Conservation (phyloP, 2,329 filamentous ascomycete genomes). For the Phaeosphaeria sp. region DNA sequence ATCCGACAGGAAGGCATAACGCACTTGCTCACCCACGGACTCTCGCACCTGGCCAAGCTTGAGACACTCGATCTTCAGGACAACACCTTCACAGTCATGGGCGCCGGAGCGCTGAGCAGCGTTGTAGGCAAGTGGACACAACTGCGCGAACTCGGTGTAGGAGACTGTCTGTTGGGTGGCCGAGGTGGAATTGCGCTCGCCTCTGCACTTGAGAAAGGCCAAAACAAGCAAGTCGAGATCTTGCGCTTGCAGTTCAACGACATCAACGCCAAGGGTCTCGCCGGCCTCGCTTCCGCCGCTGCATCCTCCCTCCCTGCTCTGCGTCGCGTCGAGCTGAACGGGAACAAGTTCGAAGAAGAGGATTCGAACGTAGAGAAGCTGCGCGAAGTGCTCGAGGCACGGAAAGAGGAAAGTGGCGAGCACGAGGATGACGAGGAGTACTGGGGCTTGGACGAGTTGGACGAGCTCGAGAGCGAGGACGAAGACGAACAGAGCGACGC, state of each 20-base stretch:
- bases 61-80: slow-evolving; percentile 90
- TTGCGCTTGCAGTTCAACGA: slow-evolving; percentile 94
- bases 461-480: slow-evolving; percentile 83
- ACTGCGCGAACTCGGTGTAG: slow-evolving; percentile 83
- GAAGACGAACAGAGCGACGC: slow-evolving; percentile 80
- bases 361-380: slow-evolving; percentile 74
- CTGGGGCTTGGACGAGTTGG: slow-evolving; percentile 64
- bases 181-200: slow-evolving; percentile 79
- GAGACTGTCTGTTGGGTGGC: slow-evolving; percentile 82
- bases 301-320: slow-evolving; percentile 72
- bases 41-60: slow-evolving; percentile 72
- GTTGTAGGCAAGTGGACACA: slow-evolving; percentile 77
- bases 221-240: slow-evolving; percentile 79
- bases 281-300: slow-evolving; percentile 72
- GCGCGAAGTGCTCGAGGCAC: slow-evolving; percentile 70
- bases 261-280: slow-evolving; percentile 78
- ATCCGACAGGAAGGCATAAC: slow-evolving; percentile 94
- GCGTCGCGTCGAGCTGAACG: slow-evolving; percentile 90
- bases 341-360: slow-evolving; percentile 92
- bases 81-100: slow-evolving; percentile 90
- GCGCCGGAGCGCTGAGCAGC: slow-evolving; percentile 77
- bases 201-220: slow-evolving; percentile 73
- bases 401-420: slow-evolving; percentile 67
- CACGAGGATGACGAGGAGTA: slow-evolving; percentile 63
- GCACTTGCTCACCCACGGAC: slow-evolving; percentile 77